These are phyloP conservation scores for Isoetes taiwanensis DNA, from an alignment of 75 land plant species.

Conservation along the genomic window DNA sequence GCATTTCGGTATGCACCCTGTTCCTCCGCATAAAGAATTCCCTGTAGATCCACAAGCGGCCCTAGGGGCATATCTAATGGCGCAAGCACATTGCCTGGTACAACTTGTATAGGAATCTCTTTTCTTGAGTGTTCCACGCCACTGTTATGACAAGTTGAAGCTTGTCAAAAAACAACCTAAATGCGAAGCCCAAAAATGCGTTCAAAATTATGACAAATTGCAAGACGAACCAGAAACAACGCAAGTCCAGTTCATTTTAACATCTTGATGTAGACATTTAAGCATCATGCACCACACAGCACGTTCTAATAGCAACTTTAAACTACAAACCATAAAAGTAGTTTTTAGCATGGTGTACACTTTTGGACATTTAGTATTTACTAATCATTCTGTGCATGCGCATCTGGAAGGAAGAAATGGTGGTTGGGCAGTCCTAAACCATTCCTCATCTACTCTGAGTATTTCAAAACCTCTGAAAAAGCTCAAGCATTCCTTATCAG, in stretches of 20 bases:
- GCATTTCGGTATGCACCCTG: constrained; percentile 65
- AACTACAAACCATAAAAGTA: background rate
- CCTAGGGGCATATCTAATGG: constrained; percentile 45
- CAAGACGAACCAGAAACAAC: background rate
- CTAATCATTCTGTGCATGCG: too few species aligned
- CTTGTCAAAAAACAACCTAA: background rate
- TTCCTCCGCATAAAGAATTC: constrained; percentile 65
- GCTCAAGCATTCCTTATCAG: too few species aligned
- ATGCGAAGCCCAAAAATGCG: background rate
- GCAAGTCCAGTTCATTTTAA: background rate
- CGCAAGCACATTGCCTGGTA: constrained; percentile 34
- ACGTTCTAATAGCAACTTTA: background rate
- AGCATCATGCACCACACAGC: background rate
- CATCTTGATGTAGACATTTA: background rate
- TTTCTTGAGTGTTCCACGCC: constrained; percentile 72
- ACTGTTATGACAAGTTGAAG: constrained; percentile 21
- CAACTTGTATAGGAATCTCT: constrained; percentile 65
- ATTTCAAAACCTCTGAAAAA: too few species aligned
- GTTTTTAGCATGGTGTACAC: too few species aligned
- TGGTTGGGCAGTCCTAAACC: too few species aligned
- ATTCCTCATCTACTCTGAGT: too few species aligned
- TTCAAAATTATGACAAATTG: background rate
- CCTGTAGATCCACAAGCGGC: constrained; percentile 52
- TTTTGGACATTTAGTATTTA: too few species aligned
- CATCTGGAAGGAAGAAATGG: too few species aligned